Percentiles rank a stretch among this genome's conserved stretches.
Evolutionary conservation across 306 rosid genomes (phyloP).

Genomic region (Ziziphus jujuba): DNA sequence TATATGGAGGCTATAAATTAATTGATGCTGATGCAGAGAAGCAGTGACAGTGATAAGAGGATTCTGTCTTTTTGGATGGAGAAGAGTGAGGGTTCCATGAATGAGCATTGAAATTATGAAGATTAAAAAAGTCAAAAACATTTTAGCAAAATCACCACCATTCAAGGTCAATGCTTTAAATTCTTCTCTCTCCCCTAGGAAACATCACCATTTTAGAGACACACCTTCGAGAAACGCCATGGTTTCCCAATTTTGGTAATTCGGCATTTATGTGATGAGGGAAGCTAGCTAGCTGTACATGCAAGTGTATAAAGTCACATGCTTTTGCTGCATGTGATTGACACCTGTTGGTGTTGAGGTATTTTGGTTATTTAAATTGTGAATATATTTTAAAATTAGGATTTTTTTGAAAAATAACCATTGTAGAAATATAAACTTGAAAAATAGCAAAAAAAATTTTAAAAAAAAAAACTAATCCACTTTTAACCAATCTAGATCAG

Average conservation of each 20-base stretch:
- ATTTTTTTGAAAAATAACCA: too few species aligned
- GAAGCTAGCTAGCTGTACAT: constrained; percentile 14
- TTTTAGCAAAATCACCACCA: too few species aligned
- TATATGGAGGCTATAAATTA: neutral
- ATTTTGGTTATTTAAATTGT: constrained; percentile 14
- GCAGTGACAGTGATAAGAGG: neutral
- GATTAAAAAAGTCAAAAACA: constrained; percentile 36
- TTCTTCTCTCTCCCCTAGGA: constrained; percentile 29
- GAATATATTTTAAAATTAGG: too few species aligned
- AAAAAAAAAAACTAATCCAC: too few species aligned
- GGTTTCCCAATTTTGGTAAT: neutral
- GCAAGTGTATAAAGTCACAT: constrained; percentile 3
- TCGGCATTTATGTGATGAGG: neutral
- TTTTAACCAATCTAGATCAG: too few species aligned
- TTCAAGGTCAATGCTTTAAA: constrained; percentile 31
- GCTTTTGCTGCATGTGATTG: constrained; percentile 31
- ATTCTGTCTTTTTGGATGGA: too few species aligned
- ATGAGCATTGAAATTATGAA: constrained; percentile 28
- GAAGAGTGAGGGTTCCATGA: constrained; percentile 28
- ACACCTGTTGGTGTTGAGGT: constrained; percentile 22
- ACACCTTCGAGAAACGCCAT: constrained; percentile 31
- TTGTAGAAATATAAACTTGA: too few species aligned
- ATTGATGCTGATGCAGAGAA: neutral
- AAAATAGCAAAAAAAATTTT: too few species aligned
- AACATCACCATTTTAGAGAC: constrained; percentile 31